phyloP scores from a whole-genome alignment of 306 rosid species.

The Dryas alaskensis region DNA sequence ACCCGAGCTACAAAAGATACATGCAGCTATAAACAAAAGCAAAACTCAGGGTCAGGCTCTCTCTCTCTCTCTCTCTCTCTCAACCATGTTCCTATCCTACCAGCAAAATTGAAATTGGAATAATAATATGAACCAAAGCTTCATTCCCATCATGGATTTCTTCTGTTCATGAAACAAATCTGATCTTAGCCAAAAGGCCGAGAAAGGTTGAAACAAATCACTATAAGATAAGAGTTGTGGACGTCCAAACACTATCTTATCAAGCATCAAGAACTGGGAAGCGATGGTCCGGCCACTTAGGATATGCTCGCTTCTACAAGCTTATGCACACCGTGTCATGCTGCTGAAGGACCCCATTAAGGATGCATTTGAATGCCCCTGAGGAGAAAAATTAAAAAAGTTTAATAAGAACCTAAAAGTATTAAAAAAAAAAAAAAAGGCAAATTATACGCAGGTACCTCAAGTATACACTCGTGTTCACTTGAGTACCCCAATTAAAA shows the following conservation, averaged over 20 bases:
- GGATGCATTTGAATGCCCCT: conserved; percentile 84
- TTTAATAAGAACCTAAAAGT: not conserved
- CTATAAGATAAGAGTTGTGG: not conserved
- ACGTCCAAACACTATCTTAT: conserved; percentile 25
- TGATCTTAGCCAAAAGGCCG: not conserved
- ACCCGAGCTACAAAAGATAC: not conserved
- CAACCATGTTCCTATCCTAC: not conserved
- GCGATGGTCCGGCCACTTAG: conserved; percentile 67
- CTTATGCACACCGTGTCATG: conserved; percentile 85
- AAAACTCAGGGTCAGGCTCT: not conserved
- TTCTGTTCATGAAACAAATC: conserved; percentile 24
- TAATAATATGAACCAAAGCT: conserved; percentile 77
- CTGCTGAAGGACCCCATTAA: conserved; percentile 80
- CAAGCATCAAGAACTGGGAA: conserved; percentile 55
- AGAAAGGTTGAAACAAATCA: too few species aligned
- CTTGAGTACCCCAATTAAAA: too few species aligned
- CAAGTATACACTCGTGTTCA: too few species aligned
- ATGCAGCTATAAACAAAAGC: not conserved
- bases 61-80: not conserved
- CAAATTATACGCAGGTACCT: too few species aligned
- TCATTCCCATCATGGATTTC: conserved; percentile 59
- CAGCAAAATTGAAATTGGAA: conserved; percentile 18
- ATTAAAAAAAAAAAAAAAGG: too few species aligned
- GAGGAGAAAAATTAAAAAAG: conserved; percentile 11
- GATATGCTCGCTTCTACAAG: conserved; percentile 81